Conservation (phyloP, 2,329 filamentous ascomycete genomes). For the Aspergillus niger region DNA sequence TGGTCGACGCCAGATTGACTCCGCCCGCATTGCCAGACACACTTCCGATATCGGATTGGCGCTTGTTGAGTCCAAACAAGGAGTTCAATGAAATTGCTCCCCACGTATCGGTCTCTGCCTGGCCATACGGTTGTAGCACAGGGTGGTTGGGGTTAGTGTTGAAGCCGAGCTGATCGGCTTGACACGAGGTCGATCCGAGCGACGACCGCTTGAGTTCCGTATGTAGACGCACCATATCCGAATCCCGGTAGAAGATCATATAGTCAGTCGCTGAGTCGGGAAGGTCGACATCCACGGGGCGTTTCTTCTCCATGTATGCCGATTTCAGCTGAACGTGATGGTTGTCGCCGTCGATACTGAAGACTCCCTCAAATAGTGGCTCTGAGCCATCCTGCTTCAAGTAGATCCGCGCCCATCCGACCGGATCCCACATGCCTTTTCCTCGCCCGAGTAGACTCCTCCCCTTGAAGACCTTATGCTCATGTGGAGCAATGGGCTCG, state of each 20-base stretch:
- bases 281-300: slow-evolving; percentile 69
- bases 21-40: slow-evolving; percentile 74
- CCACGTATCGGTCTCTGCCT: slow-evolving; percentile 57
- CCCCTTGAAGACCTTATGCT: slow-evolving; percentile 84
- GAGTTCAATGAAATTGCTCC: slow-evolving; percentile 63
- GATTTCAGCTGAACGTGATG: slow-evolving; percentile 81
- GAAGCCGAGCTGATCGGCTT: slow-evolving; percentile 74
- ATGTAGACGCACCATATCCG: slow-evolving; percentile 66
- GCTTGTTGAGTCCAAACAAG: slow-evolving; percentile 66
- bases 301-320: slow-evolving; percentile 72
- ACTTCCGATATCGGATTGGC: slow-evolving; percentile 69
- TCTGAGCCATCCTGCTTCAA: slow-evolving; percentile 72
- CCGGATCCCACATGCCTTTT: slow-evolving; percentile 71
- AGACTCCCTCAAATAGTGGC: slow-evolving; percentile 88
- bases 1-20: slow-evolving; percentile 74
- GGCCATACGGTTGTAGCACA: slow-evolving; percentile 57
- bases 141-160: slow-evolving; percentile 75
- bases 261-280: slow-evolving; percentile 63
- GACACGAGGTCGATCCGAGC: slow-evolving; percentile 58
- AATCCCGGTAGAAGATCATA: slow-evolving; percentile 92
- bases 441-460: slow-evolving; percentile 68
- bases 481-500: slow-evolving; percentile 70
- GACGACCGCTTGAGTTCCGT: slow-evolving; percentile 66
- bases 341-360: slow-evolving; percentile 76
- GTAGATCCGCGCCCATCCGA: slow-evolving; percentile 83